Evolutionary conservation across 2,329 filamentous ascomycete genomes (phyloP).

Genomic region (Botryotinia narcissicola): DNA sequence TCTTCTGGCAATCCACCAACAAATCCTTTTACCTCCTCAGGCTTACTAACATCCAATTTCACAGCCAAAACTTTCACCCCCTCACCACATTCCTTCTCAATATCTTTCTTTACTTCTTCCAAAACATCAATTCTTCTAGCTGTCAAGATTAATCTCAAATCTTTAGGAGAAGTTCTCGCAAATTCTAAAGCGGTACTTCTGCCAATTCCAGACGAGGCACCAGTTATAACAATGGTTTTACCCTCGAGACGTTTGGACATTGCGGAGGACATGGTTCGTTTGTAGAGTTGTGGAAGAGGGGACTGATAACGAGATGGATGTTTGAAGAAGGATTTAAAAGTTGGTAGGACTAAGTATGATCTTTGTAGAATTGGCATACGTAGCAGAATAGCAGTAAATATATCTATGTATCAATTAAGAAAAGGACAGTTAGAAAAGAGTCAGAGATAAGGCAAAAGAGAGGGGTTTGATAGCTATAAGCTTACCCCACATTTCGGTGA

Average conservation of each 20-base stretch:
- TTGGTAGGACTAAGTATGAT: background rate
- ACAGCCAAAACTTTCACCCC: slow-evolving; percentile 81
- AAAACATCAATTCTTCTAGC: slow-evolving; percentile 81
- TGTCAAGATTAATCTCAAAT: slow-evolving; percentile 81
- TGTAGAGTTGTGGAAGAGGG: background rate
- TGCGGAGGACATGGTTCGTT: slow-evolving; percentile 60
- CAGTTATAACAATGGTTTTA: slow-evolving; percentile 91
- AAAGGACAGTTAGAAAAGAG: background rate
- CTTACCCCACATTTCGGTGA: slow-evolving; percentile 20
- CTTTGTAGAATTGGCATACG: slow-evolving; percentile 5
- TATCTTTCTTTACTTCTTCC: slow-evolving; percentile 72
- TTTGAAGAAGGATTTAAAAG: slow-evolving; percentile 5
- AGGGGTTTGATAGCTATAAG: slow-evolving; percentile 3
- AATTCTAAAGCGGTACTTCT: slow-evolving; percentile 84
- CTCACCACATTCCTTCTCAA: slow-evolving; percentile 70
- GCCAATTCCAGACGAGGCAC: slow-evolving; percentile 91
- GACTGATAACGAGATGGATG: background rate
- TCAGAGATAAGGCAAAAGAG: background rate
- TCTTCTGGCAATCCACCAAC: slow-evolving; percentile 72
- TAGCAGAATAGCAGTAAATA: background rate
- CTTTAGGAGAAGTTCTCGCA: slow-evolving; percentile 75
- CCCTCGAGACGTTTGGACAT: slow-evolving; percentile 81
- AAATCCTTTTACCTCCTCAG: slow-evolving; percentile 70
- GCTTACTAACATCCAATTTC: slow-evolving; percentile 82
- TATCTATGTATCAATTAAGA: background rate